Base-by-base conservation (phyloP, 2,329 filamentous ascomycete species). In the Alternaria ventricosa region DNA sequence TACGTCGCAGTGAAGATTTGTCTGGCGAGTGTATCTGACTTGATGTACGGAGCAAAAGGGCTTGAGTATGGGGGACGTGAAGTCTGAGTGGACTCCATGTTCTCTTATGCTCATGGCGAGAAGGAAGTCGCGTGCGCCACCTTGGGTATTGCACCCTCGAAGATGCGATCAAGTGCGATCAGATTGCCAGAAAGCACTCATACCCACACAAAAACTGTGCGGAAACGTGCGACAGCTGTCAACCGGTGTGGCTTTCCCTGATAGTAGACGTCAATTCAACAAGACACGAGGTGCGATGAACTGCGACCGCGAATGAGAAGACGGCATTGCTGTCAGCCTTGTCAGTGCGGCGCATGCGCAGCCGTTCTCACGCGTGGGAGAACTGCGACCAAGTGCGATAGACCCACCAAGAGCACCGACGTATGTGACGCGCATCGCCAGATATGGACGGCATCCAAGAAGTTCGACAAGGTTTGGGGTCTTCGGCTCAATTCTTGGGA, bases 341-440 rank as follows among this genome's bases (percentile, higher is more conserved):
- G 7, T 18, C 22, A 2, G 41, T 20, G 1, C 41, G 18, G 41
- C 41, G 9, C 18, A 44, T 6, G 23, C 4, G 45, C 45, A n/a
- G 22, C 2, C n/a, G 9, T 25, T 12, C 1, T 5, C n/a, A 0
- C 13, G 22, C 11, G 36, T 22, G 6, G 8, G 18, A 8, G 45
- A 33, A 18, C 18, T 33, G 54, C 54, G 54, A 56, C 13, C 18
- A 57, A 20, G n/a, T 57, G 45, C 55, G 45, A 57, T 43, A n/a
- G 0, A 47, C 7, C 23, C 4, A 5, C 7, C 4, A 47, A 10
- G 12, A 23, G 20, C 20, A 27, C 13, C 22, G 9, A 8, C 5
- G 3, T 27, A 1, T 5, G 4, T 27, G 23, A 47, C 9, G 20
- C 3, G 9, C 2, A 47, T 6, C 0, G 23, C 23, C 7, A 25